phyloP scores from a whole-genome alignment of 2,329 filamentous ascomycete genomes.

The Boeremia exigua region DNA sequence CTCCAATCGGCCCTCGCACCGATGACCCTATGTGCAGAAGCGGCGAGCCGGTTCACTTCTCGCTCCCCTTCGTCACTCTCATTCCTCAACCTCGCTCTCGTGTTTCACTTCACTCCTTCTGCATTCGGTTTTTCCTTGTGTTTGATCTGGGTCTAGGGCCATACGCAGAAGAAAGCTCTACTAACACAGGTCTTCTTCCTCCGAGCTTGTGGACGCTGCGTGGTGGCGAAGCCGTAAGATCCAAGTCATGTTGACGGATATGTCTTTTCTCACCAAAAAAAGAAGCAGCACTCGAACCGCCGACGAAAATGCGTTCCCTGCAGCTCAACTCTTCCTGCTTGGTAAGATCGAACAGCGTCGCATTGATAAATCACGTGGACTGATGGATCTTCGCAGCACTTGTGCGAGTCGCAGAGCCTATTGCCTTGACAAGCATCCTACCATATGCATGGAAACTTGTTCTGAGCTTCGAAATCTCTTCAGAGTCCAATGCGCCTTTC shows the following conservation, averaged over 20 bases:
- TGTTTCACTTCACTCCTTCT: neutral
- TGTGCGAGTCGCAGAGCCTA: slow-evolving; percentile 89
- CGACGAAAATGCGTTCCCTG: slow-evolving; percentile 76
- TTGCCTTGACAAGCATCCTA: slow-evolving; percentile 92
- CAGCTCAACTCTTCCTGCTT: slow-evolving; percentile 81
- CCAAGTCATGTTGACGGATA: slow-evolving; percentile 54
- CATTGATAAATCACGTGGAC: neutral
- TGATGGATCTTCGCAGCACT: slow-evolving; percentile 65
- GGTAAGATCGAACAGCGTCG: slow-evolving; percentile 60
- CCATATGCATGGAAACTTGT: slow-evolving; percentile 67
- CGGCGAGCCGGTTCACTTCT: slow-evolving; percentile 2
- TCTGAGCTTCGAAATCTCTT: slow-evolving; percentile 44
- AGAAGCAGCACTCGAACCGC: slow-evolving; percentile 65
- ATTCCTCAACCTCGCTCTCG: slow-evolving; percentile 10
- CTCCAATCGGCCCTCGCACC: slow-evolving; percentile 12
- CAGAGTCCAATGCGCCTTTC: slow-evolving; percentile 68
- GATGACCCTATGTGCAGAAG: slow-evolving; percentile 9
- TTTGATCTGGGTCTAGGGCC: slow-evolving; percentile 18
- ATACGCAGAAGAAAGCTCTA: slow-evolving; percentile 32
- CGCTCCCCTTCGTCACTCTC: neutral
- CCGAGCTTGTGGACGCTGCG: slow-evolving; percentile 22
- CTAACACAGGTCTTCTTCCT: slow-evolving; percentile 10
- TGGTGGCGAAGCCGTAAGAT: slow-evolving; percentile 57
- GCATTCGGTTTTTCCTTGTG: slow-evolving; percentile 9
- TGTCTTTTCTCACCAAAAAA: slow-evolving; percentile 66